Evolutionary conservation across 768 basidiomycete genomes (phyloP), one percentile per base, ranked within the genome.

Genomic region (Tylopilus vinaceipallidus): DNA sequence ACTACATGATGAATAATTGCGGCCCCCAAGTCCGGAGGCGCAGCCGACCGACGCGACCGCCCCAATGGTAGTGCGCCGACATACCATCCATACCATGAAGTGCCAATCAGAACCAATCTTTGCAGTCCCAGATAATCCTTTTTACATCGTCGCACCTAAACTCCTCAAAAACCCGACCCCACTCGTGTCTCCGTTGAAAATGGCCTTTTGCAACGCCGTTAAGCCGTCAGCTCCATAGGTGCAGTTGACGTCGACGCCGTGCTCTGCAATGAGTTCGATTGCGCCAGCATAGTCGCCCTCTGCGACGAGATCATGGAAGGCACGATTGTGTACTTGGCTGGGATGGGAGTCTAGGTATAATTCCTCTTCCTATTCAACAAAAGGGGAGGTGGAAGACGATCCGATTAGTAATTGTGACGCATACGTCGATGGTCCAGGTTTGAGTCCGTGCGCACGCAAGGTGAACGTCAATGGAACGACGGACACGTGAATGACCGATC

Each of bases 261-360:
- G 42, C 36, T 65, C 54, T 20, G 47, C 37, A 24, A 58, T 45
- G 50, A 64, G 46, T 11, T 55, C 45, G 20, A 39, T 47, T 14
- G 56, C 61, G 39, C 47, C 52, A 2, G 36, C 29, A 14, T 60
- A 60, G 26, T 65, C 60, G 23, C 63, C 60, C 29, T 29, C 26
- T 14, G 58, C 63, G 39, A 64, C 42, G 27, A 64, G 52, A 32
- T 62, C 54, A 24, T 65, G 63, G 11, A 64, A 62, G 43, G 63
- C 63, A 22, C 59, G 60, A 24, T 26, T 40, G 30, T 55, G 54
- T 2, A 56, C 20, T 33, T 64, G 58, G 2, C 20, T 40, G 6
- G 63, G 63, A 19, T 58, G 17, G 2, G 53, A 17, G 3, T 56
- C 63, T 19, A 64, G 23, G 35, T 42, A 56, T 1, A 53, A 10